These are phyloP conservation scores for Diaporthe ilicicola DNA, from an alignment of 2,329 filamentous ascomycete species.

Conservation along the genomic window DNA sequence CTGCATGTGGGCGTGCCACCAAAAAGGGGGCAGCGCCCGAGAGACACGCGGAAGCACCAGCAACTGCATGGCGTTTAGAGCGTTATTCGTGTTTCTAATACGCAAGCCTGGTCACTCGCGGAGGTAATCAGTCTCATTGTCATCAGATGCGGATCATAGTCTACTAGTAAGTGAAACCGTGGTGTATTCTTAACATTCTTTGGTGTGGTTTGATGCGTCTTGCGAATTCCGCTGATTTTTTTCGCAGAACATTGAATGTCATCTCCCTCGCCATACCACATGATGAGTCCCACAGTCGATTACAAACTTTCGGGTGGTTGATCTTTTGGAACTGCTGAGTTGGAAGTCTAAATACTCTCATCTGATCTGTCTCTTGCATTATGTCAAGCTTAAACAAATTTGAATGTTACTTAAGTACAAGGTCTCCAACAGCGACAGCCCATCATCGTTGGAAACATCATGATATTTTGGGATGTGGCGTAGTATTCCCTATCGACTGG, in stretches of 20 bases:
- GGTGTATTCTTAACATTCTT: neutral
- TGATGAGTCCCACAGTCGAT: neutral
- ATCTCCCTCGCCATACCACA: no score
- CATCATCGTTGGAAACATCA: neutral
- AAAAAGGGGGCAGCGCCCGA: neutral
- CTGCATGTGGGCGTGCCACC: neutral
- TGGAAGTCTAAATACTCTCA: no score
- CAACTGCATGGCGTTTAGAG: no score
- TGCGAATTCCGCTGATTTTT: neutral
- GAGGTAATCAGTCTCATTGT: neutral
- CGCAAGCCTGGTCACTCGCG: neutral
- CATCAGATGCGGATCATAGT: neutral
- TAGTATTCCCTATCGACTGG: neutral
- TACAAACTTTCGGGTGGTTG: neutral
- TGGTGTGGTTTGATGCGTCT: neutral
- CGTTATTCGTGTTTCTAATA: neutral
- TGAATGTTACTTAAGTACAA: neutral
- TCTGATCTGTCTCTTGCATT: neutral
- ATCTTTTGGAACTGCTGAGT: no score
- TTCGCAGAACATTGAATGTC: neutral
- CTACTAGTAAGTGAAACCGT: no score
- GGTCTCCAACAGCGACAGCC: neutral
- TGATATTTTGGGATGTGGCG: neutral
- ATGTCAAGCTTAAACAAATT: neutral
- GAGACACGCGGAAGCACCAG: no score